A percentile compares a stretch with the other conserved stretches of the same genome.
Conservation (phyloP, 345 rosid species). For the Populus davidiana region DNA sequence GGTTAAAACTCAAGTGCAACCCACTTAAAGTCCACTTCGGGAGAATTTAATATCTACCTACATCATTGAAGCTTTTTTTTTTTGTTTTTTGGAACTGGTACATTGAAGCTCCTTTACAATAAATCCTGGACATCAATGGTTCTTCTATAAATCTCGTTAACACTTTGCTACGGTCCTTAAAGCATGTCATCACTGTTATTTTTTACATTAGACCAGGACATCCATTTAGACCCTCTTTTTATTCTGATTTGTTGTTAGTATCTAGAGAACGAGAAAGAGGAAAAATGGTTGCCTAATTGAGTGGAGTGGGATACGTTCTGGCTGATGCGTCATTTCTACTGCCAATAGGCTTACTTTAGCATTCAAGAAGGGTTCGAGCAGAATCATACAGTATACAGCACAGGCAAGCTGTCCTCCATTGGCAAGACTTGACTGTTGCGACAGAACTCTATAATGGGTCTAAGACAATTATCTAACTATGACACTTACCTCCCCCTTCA, state of each 20-base stretch:
- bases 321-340: not conserved
- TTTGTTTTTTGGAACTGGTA: not conserved
- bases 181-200: not conserved
- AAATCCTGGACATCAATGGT: not conserved
- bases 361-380: not conserved
- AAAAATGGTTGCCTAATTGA: not conserved
- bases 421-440: not conserved
- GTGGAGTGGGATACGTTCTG: not conserved
- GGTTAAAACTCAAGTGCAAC: not conserved
- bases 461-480: not conserved
- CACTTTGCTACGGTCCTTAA: not conserved
- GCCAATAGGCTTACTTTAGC: not conserved
- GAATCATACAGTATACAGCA: not conserved
- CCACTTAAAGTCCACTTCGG: not conserved
- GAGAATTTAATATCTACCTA: not conserved
- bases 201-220: not conserved
- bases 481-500: not conserved
- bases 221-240: not conserved
- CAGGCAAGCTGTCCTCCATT: not conserved
- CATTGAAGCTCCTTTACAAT: not conserved
- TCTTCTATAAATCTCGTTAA: not conserved
- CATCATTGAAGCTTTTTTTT: not conserved
- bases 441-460: not conserved
- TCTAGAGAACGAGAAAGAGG: not conserved
- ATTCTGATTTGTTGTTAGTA: not conserved